A percentile compares a stretch with the other conserved stretches of the same genome.
Evolutionary conservation across 2,329 filamentous ascomycete genomes (phyloP).

Genomic region (Colletotrichum australisinense): DNA sequence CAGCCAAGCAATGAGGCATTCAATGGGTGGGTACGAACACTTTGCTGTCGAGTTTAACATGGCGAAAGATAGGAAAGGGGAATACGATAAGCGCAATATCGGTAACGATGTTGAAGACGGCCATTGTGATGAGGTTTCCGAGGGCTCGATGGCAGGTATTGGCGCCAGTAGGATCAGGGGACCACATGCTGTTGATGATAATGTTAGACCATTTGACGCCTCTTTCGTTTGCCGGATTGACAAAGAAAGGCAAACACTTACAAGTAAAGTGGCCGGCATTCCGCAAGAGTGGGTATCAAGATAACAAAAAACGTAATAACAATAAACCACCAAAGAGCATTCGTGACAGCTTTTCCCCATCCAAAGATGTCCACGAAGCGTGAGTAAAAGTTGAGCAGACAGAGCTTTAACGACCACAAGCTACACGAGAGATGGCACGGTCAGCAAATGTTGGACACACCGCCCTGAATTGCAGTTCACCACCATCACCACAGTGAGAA

Average conservation of each 20-base stretch:
- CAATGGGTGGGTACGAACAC: conserved; percentile 8
- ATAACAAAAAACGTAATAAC: conserved; percentile 42
- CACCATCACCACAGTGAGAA: neutral
- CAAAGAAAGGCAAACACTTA: conserved; percentile 5
- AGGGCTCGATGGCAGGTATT: conserved; percentile 40
- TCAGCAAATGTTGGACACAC: conserved; percentile 6
- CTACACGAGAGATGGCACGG: conserved; percentile 25
- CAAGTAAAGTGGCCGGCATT: conserved; percentile 43
- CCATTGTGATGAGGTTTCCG: conserved; percentile 44
- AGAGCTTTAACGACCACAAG: conserved; percentile 45
- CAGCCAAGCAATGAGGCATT: neutral
- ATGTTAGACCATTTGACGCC: neutral
- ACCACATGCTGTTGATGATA: conserved; percentile 1
- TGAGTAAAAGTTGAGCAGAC: conserved; percentile 44
- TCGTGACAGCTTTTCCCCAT: conserved; percentile 39
- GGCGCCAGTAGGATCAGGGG: conserved; percentile 7
- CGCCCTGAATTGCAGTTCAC: neutral
- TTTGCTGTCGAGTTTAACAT: conserved; percentile 38
- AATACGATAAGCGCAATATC: conserved; percentile 44
- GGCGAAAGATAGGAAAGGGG: conserved; percentile 44
- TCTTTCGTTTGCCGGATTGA: too few relatives aligned
- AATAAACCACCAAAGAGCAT: conserved; percentile 42
- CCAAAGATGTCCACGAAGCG: conserved; percentile 42
- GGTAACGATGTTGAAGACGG: conserved; percentile 44
- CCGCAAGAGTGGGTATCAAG: conserved; percentile 41